Evolutionary conservation across 2,329 filamentous ascomycete genomes (phyloP).

Genomic region (Hymenoscyphus occultus): DNA sequence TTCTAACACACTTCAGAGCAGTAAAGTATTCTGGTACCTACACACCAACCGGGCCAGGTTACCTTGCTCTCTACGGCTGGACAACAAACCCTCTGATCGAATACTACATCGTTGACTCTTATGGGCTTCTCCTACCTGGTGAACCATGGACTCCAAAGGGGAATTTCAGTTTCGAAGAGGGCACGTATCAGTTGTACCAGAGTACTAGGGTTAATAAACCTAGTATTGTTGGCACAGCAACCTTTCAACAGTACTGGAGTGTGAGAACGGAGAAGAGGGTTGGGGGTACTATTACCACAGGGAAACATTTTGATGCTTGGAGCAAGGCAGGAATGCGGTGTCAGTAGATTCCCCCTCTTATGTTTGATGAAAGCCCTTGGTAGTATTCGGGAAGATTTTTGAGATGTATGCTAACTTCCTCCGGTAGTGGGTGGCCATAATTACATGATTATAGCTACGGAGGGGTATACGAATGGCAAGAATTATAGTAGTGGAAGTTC

Average conservation of each 20-base stretch:
- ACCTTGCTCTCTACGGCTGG: constrained; percentile 56
- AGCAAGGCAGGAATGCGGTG: constrained; percentile 41
- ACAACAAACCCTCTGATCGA: constrained; percentile 29
- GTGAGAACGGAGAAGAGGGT: constrained; percentile 48
- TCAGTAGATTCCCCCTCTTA: not conserved
- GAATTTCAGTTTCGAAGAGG: constrained; percentile 49
- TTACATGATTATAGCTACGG: constrained; percentile 8
- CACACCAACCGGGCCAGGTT: constrained; percentile 38
- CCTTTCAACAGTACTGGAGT: constrained; percentile 53
- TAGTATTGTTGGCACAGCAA: constrained; percentile 48
- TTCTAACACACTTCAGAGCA: not conserved
- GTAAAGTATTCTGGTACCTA: constrained; percentile 29
- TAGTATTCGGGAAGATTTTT: not conserved
- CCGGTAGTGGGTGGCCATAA: constrained; percentile 39
- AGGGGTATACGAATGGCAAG: constrained; percentile 7
- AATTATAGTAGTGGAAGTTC: constrained; percentile 5
- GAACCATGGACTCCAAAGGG: constrained; percentile 47
- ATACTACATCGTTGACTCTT: constrained; percentile 53
- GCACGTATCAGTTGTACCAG: constrained; percentile 46
- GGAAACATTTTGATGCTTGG: constrained; percentile 54
- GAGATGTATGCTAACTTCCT: not conserved
- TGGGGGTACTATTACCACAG: constrained; percentile 47
- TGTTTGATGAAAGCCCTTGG: not conserved
- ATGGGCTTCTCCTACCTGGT: constrained; percentile 48
- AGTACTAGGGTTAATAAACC: constrained; percentile 37